phyloP scores from a whole-genome alignment of 208 protist species.

The Trichomonas vaginalis region DNA sequence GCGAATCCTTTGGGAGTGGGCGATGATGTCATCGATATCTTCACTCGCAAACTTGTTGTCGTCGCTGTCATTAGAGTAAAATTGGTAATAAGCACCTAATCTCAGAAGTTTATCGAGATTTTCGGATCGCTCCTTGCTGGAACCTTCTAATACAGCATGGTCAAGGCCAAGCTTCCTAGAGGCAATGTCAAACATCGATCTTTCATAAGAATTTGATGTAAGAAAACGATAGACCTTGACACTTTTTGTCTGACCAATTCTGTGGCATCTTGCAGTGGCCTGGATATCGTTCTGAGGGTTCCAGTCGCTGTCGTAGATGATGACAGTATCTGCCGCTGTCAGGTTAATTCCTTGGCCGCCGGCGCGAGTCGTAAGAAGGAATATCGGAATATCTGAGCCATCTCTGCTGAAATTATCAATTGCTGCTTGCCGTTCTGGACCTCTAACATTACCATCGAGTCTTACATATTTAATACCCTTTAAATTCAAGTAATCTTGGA shows the following conservation, averaged over 20 bases:
- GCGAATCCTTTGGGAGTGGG: background rate
- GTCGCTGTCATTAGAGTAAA: background rate
- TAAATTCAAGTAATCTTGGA: constrained; percentile 35
- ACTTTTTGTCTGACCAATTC: constrained; percentile 69
- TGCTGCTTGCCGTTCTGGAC: constrained; percentile 26
- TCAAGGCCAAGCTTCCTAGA: constrained; percentile 65
- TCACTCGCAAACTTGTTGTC: background rate
- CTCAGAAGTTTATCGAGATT: background rate
- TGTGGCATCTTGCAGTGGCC: constrained; percentile 70
- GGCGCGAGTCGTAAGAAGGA: constrained; percentile 52
- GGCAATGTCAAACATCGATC: constrained; percentile 62
- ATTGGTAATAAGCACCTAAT: constrained; percentile 9
- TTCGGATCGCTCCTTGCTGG: too few species aligned
- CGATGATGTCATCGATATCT: background rate
- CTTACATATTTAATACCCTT: constrained; percentile 15
- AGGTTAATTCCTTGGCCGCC: constrained; percentile 59
- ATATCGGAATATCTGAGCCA: constrained; percentile 38
- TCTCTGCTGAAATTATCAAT: constrained; percentile 36
- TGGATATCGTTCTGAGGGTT: constrained; percentile 92
- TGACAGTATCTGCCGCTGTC: constrained; percentile 54
- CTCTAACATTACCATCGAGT: constrained; percentile 22
- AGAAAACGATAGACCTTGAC: constrained; percentile 81
- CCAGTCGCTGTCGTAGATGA: constrained; percentile 70
- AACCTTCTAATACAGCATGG: constrained; percentile 47
- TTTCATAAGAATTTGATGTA: constrained; percentile 72